These are phyloP conservation scores for Malus sylvestris DNA, from an alignment of 306 rosid species.

Conservation along the genomic window DNA sequence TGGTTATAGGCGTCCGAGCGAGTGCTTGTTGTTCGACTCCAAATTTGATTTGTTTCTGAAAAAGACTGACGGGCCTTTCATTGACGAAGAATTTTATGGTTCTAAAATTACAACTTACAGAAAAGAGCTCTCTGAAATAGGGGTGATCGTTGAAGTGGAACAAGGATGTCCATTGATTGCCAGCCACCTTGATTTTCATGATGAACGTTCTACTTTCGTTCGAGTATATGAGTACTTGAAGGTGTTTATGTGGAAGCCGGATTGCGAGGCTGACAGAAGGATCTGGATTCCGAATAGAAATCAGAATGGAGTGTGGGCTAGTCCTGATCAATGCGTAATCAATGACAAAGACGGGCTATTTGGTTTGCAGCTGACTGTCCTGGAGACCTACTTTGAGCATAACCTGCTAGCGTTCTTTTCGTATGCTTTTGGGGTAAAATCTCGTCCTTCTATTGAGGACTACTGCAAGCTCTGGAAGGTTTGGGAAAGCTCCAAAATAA, in stretches of 20 bases:
- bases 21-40: constrained; percentile 44
- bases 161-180: constrained; percentile 41
- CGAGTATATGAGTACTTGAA: constrained; percentile 40
- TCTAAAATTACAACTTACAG: constrained; percentile 25
- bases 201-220: constrained; percentile 21
- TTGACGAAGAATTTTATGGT: constrained; percentile 46
- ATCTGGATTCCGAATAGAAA: constrained; percentile 50
- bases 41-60: constrained; percentile 30
- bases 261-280: constrained; percentile 20
- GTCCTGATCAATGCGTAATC: constrained; percentile 37
- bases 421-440: constrained; percentile 25
- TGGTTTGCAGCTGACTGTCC: constrained; percentile 27
- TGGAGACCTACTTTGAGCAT: constrained; percentile 30
- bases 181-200: constrained; percentile 26
- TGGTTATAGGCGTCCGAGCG: constrained; percentile 42
- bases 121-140: constrained; percentile 45
- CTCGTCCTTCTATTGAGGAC: constrained; percentile 42
- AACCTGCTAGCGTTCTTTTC: constrained; percentile 35
- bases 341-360: constrained; percentile 50
- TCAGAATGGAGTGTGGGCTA: constrained; percentile 31
- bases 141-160: constrained; percentile 34
- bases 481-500: constrained; percentile 40
- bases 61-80: constrained; percentile 57
- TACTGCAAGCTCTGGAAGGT: constrained; percentile 52
- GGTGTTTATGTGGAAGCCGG: constrained; percentile 33